A percentile compares a stretch with the other conserved stretches of the same genome.
Conservation (phyloP, 306 rosid genomes). For the Cyamopsis tetragonoloba region DNA sequence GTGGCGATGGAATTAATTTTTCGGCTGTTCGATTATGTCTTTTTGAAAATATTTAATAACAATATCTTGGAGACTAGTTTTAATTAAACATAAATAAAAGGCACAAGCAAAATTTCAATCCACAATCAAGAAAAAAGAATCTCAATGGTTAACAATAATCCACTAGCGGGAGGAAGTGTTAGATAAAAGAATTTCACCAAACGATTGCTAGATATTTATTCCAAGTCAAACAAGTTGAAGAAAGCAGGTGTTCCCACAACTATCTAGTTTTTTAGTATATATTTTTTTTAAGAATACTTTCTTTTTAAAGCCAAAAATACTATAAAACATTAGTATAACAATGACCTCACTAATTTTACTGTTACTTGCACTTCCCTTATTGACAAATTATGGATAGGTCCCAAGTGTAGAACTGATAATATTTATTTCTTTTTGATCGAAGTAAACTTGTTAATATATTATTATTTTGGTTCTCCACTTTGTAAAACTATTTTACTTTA, state of each 20-base stretch:
- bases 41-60: not conserved
- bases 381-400: not conserved
- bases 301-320: not conserved
- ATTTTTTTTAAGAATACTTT: not conserved
- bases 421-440: not conserved
- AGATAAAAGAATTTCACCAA: not conserved
- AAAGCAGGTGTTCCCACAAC: constrained; percentile 1
- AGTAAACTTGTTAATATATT: too few relatives aligned
- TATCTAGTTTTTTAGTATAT: not conserved
- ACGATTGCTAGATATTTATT: constrained; percentile 6
- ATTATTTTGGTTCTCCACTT: too few relatives aligned
- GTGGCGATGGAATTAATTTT: not conserved
- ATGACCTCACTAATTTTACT: not conserved
- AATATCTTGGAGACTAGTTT: not conserved
- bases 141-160: not conserved
- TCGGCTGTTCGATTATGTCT: not conserved
- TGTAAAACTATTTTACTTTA: too few relatives aligned
- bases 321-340: not conserved
- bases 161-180: not conserved
- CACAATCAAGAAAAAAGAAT: not conserved
- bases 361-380: not conserved
- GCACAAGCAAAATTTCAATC: not conserved
- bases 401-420: not conserved
- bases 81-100: not conserved
- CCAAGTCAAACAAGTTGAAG: constrained; percentile 27